phyloP scores from a whole-genome alignment of 345 rosid genomes.

The Rhodamnia rubescens region DNA sequence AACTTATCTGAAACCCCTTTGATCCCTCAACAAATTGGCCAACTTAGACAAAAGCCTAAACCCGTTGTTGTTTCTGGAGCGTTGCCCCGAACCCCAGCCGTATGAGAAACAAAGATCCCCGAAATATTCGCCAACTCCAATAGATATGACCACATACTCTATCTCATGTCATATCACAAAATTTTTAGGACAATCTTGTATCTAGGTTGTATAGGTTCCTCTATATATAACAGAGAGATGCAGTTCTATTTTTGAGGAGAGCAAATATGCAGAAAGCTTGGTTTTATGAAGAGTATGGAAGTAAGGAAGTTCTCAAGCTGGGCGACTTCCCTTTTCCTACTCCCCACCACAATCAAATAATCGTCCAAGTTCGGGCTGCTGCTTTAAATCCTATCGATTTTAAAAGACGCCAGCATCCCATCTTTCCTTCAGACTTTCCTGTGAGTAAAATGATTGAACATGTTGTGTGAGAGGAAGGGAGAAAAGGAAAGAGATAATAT shows the following conservation, averaged over 20 bases:
- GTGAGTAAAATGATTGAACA: constrained; percentile 7
- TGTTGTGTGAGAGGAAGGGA: neutral
- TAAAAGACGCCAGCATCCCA: constrained; percentile 24
- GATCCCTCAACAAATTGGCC: too few species aligned
- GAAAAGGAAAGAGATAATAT: neutral
- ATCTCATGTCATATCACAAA: neutral
- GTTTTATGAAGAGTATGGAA: constrained; percentile 32
- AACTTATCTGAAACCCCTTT: too few species aligned
- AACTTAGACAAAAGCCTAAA: too few species aligned
- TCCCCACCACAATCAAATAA: constrained; percentile 18
- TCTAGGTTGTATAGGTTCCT: neutral
- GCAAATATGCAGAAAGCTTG: constrained; percentile 28
- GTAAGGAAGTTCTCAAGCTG: constrained; percentile 30
- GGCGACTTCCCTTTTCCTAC: constrained; percentile 26
- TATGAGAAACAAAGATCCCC: too few species aligned
- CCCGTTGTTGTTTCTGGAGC: too few species aligned
- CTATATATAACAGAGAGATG: neutral
- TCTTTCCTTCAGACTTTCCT: constrained; percentile 29
- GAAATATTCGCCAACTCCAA: too few species aligned
- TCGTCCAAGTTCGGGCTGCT: constrained; percentile 31
- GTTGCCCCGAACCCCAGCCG: too few species aligned
- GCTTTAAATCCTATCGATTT: constrained; percentile 38
- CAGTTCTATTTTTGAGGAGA: neutral
- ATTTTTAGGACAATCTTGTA: neutral
- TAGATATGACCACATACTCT: neutral